These are phyloP conservation scores for Clitopilus hobsonii DNA, from an alignment of 768 basidiomycete species.

Conservation along the genomic window DNA sequence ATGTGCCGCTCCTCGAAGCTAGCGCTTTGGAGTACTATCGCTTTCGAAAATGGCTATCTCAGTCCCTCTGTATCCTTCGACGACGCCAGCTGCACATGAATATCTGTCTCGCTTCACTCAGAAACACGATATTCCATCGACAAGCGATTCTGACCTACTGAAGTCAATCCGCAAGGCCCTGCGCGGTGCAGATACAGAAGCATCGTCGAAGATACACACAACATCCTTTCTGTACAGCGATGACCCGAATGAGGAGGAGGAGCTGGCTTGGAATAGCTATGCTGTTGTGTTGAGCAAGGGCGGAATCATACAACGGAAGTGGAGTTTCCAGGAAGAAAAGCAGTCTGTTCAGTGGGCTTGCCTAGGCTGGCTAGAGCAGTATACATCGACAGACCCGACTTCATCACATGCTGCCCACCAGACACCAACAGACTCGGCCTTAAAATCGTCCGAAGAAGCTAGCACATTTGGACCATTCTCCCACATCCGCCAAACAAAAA, in stretches of 20 bases:
- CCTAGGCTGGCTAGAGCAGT: slow-evolving; percentile 66
- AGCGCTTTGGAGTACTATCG: too few species aligned
- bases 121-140: slow-evolving; percentile 9
- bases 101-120: slow-evolving; percentile 29
- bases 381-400: slow-evolving; percentile 18
- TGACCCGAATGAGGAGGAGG: slow-evolving; percentile 48
- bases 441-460: slow-evolving; percentile 17
- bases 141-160: slow-evolving; percentile 39
- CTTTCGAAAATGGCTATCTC: slow-evolving; percentile 18
- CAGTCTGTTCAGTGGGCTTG: slow-evolving; percentile 79
- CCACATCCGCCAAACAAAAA: slow-evolving; percentile 34
- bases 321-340: slow-evolving; percentile 68
- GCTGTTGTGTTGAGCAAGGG: slow-evolving; percentile 63
- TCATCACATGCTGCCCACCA: slow-evolving; percentile 24
- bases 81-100: slow-evolving; percentile 38
- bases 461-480: slow-evolving; percentile 56
- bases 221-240: slow-evolving; percentile 33
- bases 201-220: slow-evolving; percentile 35
- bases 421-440: slow-evolving; percentile 26
- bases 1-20: slow-evolving; percentile 3
- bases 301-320: slow-evolving; percentile 65
- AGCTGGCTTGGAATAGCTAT: slow-evolving; percentile 66
- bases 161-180: slow-evolving; percentile 56
- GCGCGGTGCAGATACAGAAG: slow-evolving; percentile 45
- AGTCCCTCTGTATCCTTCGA: slow-evolving; percentile 36